Base-by-base conservation (phyloP, 2,329 filamentous ascomycete genomes). In the Tetracladium maxilliforme region DNA sequence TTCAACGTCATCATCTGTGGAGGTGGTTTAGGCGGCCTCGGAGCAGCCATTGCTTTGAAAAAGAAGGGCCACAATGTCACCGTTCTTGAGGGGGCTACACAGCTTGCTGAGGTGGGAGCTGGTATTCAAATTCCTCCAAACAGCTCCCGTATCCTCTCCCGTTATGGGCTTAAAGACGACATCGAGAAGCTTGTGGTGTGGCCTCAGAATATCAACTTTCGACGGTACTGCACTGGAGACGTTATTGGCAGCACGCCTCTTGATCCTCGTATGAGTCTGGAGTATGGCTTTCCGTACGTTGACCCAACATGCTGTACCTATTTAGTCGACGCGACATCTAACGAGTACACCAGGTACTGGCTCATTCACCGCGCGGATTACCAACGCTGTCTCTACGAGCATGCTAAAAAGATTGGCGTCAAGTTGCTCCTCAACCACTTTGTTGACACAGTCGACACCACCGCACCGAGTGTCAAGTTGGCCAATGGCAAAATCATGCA, bases 301-400 rank as follows among this genome's bases (percentile, higher is more conserved):
- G n/a, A n/a, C n/a, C n/a, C n/a, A 16, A 22, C 21, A 23, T 31
- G 33, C 24, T 30, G 33, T 9, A 7, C 11, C 9, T 23, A 13
- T 10, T 13, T 11, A 22, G 23, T 16, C 9, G 18, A 43, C 16
- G 40, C 39, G 6, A 18, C 33, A 10, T 22, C 30, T 14, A 41
- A 43, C 21, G 35, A 38, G 2, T 33, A 35, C 5, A 38, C 40
- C 1, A 33, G 30, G 13, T 60, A 56, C 45, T 59, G 54, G 50
- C 42, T 62, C 10, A 58, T 61, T 8, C 56, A 61, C 24, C 42
- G 56, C 11, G 55, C 56, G 9, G 54, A 62, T 37, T 43, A 63
- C 5, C 58, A 62, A 29, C 42, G 47, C 11, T 53, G 54, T 10
- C 39, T 61, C 3, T 47, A 49, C 9, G 39, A 51, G 13, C 42